A percentile compares a stretch with the other conserved stretches of the same genome.
These are phyloP conservation scores for rapeseed (Brassica napus) DNA, from an alignment of 345 rosid genomes.

Conservation along the genomic window DNA sequence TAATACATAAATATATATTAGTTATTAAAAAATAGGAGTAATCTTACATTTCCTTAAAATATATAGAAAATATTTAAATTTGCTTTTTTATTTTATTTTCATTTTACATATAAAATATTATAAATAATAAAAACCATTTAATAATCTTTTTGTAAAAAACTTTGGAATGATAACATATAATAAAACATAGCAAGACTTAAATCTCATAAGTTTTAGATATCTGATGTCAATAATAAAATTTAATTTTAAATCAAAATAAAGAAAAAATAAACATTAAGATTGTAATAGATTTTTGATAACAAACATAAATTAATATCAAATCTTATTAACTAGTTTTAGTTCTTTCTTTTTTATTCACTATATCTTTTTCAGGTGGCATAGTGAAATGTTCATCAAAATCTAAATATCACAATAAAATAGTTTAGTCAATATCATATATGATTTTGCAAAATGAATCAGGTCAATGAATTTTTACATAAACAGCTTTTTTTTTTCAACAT, in stretches of 20 bases:
- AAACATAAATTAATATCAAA: not conserved
- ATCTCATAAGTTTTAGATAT: not conserved
- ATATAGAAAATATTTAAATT: too few species aligned
- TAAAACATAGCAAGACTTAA: not conserved
- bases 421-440: too few species aligned
- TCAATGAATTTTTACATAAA: too few species aligned
- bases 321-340: not conserved
- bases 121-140: too few species aligned
- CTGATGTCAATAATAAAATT: not conserved
- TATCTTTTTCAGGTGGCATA: not conserved
- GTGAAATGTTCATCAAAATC: too few species aligned
- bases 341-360: not conserved
- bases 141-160: not conserved
- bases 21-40: too few species aligned
- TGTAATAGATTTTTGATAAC: not conserved
- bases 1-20: too few species aligned
- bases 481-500: too few species aligned
- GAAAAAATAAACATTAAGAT: not conserved
- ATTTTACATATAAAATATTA: not conserved
- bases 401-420: too few species aligned
- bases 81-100: too few species aligned
- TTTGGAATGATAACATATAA: not conserved
- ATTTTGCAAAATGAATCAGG: not conserved
- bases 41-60: not conserved
- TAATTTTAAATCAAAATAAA: not conserved